phyloP scores from a whole-genome alignment of 768 basidiomycete species.

The Leccinum boreale region DNA sequence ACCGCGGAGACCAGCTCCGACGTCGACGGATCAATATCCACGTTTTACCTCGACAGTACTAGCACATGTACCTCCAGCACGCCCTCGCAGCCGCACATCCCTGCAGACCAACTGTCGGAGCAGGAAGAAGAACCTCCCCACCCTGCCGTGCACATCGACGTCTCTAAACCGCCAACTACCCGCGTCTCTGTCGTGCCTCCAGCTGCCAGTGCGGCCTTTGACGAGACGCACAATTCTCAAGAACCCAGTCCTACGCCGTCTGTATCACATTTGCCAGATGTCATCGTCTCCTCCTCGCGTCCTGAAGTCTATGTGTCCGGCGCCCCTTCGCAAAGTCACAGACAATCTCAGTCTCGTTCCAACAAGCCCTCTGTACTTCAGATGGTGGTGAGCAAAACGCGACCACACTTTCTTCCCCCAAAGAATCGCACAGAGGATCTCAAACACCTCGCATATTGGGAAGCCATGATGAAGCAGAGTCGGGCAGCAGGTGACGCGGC shows the following conservation, averaged over 20 bases:
- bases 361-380: constrained; percentile 69
- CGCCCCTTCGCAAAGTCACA: constrained; percentile 32
- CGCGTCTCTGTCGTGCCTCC: constrained; percentile 23
- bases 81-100: constrained; percentile 24
- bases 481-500: constrained; percentile 56
- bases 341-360: constrained; percentile 48
- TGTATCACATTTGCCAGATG: constrained; percentile 21
- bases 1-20: constrained; percentile 31
- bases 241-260: constrained; percentile 5
- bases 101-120: constrained; percentile 10
- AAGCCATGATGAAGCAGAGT: constrained; percentile 83
- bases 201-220: not conserved
- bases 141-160: constrained; percentile 45
- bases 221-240: not conserved
- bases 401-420: constrained; percentile 84
- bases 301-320: constrained; percentile 18
- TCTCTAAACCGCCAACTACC: constrained; percentile 33
- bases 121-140: constrained; percentile 25
- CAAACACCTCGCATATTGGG: constrained; percentile 84
- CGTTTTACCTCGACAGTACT: constrained; percentile 48
- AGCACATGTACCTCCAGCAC: constrained; percentile 18
- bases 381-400: constrained; percentile 77
- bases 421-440: constrained; percentile 73
- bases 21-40: constrained; percentile 48
- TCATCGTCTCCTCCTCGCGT: constrained; percentile 30